Evolutionary conservation across 306 rosid genomes (phyloP), one percentile per base, ranked within the genome.

Genomic region (Datisca glomerata): DNA sequence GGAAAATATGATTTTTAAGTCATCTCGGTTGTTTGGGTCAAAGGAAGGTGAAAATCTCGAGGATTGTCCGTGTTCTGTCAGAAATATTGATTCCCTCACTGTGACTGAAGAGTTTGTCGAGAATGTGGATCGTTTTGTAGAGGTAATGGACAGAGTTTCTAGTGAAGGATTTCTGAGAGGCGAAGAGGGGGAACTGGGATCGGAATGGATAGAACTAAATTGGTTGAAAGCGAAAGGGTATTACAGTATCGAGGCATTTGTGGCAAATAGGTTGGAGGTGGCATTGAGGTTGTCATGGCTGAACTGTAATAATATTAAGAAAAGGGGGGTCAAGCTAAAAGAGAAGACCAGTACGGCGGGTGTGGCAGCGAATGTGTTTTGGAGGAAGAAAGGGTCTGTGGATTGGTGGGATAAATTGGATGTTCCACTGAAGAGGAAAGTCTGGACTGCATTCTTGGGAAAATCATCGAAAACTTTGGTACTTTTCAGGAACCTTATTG

Each of bases 341-440:
- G 94, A 86, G 65, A 86, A 86, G 74, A 36, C 68, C 23, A 71
- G 42, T 3, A 60, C 55, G 0, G 78, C 63, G 0, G 72, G 81
- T 0, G 32, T 73, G 18, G 77, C 75, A 1, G 67, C 76, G 1
- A 78, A 79, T 74, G 79, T 79, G 51, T 81, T 48, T 64, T 79
- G 92, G 92, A 79, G 96, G 79, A 86, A 86, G 72, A 81, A 76
- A 43, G 86, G 96, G 22, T 86, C 86, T 44, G 71, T 86, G 48
- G 86, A 75, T 28, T 86, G 94, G 94, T 86, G 96, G 94, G 34
- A 38, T 33, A 75, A 66, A 59, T 51, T 86, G 71, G 92, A 86
- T 62, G 41, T 43, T 12, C 45, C 61, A 22, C 56, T 51, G 2
- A 68, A 73, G 75, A 54, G 53, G 45, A 79, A 73, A 41, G 38